These are phyloP conservation scores for Porodaedalea pini DNA, from an alignment of 1,284 basidiomycete genomes.

Conservation along the genomic window DNA sequence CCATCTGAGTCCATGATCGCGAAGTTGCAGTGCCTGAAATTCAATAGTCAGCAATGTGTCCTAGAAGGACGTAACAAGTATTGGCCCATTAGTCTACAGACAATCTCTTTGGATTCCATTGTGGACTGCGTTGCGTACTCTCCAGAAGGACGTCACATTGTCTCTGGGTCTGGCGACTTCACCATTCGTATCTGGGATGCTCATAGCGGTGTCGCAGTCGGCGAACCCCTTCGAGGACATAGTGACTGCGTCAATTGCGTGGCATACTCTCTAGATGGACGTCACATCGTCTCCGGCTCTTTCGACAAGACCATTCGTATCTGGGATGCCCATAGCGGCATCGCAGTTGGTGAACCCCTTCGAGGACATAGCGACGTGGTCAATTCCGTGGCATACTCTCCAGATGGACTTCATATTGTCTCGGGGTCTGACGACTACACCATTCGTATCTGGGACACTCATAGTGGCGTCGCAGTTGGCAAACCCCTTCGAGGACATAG, in stretches of 20 bases:
- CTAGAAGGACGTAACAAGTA: too few species aligned
- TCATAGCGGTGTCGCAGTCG: conserved; percentile 21
- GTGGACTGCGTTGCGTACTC: conserved; percentile 43
- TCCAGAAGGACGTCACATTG: conserved; percentile 82
- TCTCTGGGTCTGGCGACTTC: conserved; percentile 76
- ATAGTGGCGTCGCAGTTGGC: conserved; percentile 27
- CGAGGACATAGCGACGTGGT: neutral
- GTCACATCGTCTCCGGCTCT: conserved; percentile 76
- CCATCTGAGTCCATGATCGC: too few species aligned
- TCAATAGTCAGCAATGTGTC: too few species aligned
- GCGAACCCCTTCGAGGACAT: neutral
- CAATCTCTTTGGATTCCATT: too few species aligned
- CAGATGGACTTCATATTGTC: conserved; percentile 8
- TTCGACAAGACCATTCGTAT: conserved; percentile 81
- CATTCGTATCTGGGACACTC: conserved; percentile 52
- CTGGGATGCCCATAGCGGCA: conserved; percentile 55
- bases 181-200: conserved; percentile 79
- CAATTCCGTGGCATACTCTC: conserved; percentile 10
- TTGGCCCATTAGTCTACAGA: neutral
- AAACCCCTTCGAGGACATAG: conserved; percentile 38
- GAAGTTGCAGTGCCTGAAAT: too few species aligned
- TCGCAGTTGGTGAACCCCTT: neutral
- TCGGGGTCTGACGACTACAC: conserved; percentile 13
- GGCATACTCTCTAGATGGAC: conserved; percentile 67
- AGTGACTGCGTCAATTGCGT: conserved; percentile 32